These are phyloP conservation scores for Pseudocercospora fuligena DNA, from an alignment of 2,329 filamentous ascomycete genomes.

Conservation along the genomic window DNA sequence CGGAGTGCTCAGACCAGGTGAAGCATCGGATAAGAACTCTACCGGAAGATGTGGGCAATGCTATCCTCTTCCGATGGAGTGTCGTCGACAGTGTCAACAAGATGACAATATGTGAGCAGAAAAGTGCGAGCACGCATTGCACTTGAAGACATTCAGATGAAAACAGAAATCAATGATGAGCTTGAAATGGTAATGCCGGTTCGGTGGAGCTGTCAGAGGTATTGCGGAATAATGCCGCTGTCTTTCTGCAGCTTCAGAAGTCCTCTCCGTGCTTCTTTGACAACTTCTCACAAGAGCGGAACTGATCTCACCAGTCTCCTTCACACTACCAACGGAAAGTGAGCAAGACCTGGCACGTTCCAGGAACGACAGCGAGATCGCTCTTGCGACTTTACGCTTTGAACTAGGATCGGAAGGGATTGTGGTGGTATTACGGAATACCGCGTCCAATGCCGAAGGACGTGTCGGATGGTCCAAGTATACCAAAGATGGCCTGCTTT, in stretches of 20 bases:
- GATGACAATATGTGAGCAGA: neutral
- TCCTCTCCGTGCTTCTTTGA: too few species aligned
- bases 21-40: neutral
- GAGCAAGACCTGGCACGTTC: neutral
- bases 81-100: neutral
- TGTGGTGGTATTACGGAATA: neutral
- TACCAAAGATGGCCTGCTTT: neutral
- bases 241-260: too few species aligned
- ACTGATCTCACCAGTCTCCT: neutral
- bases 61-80: neutral
- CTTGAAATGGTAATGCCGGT: too few species aligned
- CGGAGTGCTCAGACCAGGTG: neutral
- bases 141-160: neutral
- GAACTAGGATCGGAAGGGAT: neutral
- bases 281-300: neutral
- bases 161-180: too few species aligned
- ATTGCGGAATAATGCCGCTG: too few species aligned
- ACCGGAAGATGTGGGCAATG: neutral
- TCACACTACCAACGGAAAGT: neutral
- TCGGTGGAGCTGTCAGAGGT: neutral
- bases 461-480: slow-evolving; percentile 12
- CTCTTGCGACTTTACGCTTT: neutral
- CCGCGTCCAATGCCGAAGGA: slow-evolving; percentile 23
- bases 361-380: slow-evolving; percentile 1
- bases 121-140: neutral